Conservation (phyloP, 441 rosid genomes). For the Breynia disticha region DNA sequence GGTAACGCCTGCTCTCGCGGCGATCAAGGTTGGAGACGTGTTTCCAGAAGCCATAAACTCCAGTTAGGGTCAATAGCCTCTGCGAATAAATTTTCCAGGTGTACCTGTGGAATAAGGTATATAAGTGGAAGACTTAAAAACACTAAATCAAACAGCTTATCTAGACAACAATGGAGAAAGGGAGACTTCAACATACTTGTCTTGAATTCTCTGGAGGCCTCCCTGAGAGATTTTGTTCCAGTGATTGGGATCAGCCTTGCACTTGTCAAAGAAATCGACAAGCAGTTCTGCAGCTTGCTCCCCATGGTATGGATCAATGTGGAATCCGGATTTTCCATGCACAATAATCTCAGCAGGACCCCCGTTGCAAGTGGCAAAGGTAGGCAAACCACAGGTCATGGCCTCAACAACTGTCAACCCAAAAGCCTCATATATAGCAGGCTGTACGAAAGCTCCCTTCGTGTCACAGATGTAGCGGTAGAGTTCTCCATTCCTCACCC, state of each 20-base stretch:
- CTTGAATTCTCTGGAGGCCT: conserved; percentile 68
- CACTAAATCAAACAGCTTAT: neutral
- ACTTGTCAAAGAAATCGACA: conserved; percentile 63
- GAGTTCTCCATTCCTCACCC: conserved; percentile 80
- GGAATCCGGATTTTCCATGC: conserved; percentile 76
- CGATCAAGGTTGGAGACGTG: conserved; percentile 92
- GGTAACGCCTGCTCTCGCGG: conserved; percentile 80
- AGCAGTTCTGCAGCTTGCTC: conserved; percentile 71
- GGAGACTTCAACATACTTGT: conserved; percentile 47
- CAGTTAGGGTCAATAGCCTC: conserved; percentile 78
- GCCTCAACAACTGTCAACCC: conserved; percentile 92
- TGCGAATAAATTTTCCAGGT: conserved; percentile 91
- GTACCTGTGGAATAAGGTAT: conserved; percentile 32
- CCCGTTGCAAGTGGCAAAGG: conserved; percentile 86
- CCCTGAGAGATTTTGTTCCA: conserved; percentile 72
- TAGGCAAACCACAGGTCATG: conserved; percentile 90
- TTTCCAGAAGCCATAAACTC: conserved; percentile 96
- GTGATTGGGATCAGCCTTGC: conserved; percentile 52
- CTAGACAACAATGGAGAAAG: neutral
- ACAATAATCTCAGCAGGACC: conserved; percentile 96
- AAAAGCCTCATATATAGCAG: conserved; percentile 83
- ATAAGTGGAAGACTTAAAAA: neutral
- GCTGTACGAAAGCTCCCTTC: conserved; percentile 88
- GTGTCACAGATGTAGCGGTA: conserved; percentile 77
- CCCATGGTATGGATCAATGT: conserved; percentile 91